Conservation (phyloP, 2,329 filamentous ascomycete genomes). For the Arthrocladium fulminans region DNA sequence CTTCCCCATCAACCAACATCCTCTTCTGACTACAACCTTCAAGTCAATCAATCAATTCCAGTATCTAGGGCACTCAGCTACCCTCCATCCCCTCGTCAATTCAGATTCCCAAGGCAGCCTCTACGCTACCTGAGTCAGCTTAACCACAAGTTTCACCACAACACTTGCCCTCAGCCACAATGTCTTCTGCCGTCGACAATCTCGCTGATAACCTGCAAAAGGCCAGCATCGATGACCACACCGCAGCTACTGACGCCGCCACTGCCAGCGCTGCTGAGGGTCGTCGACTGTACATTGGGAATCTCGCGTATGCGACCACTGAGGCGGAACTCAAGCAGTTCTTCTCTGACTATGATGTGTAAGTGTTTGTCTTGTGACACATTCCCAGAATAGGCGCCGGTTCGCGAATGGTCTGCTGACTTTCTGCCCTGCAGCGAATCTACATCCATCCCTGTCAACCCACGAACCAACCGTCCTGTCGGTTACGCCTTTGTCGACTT, state of each 20-base stretch:
- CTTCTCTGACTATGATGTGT: slow-evolving; percentile 99
- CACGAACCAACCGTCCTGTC: slow-evolving; percentile 94
- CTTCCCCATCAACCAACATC: slow-evolving; percentile 19
- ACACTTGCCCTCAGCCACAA: slow-evolving; percentile 46
- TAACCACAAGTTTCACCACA: slow-evolving; percentile 30
- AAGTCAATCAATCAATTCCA: slow-evolving; percentile 12
- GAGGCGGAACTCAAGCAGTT: slow-evolving; percentile 99
- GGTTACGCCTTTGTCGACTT: slow-evolving; percentile 99
- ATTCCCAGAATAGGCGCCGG: background rate
- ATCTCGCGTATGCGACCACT: slow-evolving; percentile 99
- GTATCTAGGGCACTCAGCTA: slow-evolving; percentile 85
- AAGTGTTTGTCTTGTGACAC: slow-evolving; percentile 42
- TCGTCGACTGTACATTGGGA: slow-evolving; percentile 98
- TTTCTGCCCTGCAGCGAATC: slow-evolving; percentile 61
- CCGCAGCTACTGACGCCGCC: slow-evolving; percentile 76
- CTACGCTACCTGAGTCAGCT: slow-evolving; percentile 58
- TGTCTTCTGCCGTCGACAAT: slow-evolving; percentile 76
- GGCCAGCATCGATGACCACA: slow-evolving; percentile 53
- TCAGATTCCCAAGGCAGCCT: slow-evolving; percentile 35
- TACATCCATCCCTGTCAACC: slow-evolving; percentile 98
- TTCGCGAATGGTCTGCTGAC: background rate
- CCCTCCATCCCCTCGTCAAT: slow-evolving; percentile 62
- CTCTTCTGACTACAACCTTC: slow-evolving; percentile 23
- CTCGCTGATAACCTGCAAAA: slow-evolving; percentile 58
- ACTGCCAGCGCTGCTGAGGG: slow-evolving; percentile 96